A percentile compares a stretch with the other conserved stretches of the same genome.
Conservation (phyloP, 139 green algal species). For the Monoraphidium neglectum region DNA sequence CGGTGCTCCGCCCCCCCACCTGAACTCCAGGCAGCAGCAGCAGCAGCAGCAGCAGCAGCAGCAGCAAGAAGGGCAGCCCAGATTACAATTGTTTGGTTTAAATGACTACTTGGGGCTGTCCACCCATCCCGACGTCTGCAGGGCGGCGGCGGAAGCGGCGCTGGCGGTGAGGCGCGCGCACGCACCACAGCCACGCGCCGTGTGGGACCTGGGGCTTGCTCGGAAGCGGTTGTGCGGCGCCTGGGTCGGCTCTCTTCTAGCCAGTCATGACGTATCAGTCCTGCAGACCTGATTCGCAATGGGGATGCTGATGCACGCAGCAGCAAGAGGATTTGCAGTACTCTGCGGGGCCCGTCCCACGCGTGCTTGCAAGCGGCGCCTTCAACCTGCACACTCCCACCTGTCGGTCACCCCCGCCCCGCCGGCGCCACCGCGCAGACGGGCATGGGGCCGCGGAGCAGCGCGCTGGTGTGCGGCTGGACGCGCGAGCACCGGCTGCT, state of each 20-base stretch:
- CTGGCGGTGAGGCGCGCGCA: constrained; percentile 10
- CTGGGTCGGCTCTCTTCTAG: too few species aligned
- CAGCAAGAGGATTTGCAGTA: neutral
- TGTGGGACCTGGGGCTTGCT: too few species aligned
- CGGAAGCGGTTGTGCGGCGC: too few species aligned
- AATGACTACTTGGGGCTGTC: constrained; percentile 98
- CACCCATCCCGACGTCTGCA: constrained; percentile 73
- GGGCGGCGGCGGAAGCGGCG: constrained; percentile 58
- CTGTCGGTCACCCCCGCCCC: neutral
- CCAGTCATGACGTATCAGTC: too few species aligned
- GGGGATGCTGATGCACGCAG: neutral
- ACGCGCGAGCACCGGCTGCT: constrained; percentile 78
- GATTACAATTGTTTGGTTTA: constrained; percentile 76
- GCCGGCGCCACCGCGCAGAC: constrained; percentile 21
- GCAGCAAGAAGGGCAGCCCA: constrained; percentile 10
- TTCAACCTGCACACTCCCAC: neutral
- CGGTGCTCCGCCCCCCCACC: neutral
- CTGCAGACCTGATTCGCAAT: neutral
- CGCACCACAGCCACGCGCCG: neutral
- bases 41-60: constrained; percentile 1
- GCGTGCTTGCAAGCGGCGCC: neutral
- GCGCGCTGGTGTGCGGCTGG: constrained; percentile 86
- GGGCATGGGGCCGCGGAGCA: constrained; percentile 72
- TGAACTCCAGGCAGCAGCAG: constrained; percentile 8
- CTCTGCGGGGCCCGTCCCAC: constrained; percentile 1